These are phyloP conservation scores for Chalaropsis thielavioides DNA, from an alignment of 2,329 filamentous ascomycete genomes.

Conservation along the genomic window DNA sequence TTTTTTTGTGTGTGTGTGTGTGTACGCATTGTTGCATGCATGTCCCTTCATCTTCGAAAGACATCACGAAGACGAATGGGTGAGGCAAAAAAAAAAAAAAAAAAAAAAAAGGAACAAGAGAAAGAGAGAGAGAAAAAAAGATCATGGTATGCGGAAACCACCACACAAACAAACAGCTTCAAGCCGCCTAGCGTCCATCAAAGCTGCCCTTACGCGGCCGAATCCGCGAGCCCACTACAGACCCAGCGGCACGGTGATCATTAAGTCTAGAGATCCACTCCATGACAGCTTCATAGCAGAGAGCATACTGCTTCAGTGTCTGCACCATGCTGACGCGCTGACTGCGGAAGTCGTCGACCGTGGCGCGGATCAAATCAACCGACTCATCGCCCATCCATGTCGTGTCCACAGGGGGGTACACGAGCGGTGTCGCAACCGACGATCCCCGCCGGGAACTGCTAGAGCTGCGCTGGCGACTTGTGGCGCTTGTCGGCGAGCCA, in stretches of 20 bases:
- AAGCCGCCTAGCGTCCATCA: background rate
- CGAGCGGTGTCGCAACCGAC: background rate
- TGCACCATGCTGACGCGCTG: slow-evolving; percentile 96
- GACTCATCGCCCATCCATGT: slow-evolving; percentile 56
- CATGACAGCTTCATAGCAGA: slow-evolving; percentile 89
- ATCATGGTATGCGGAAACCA: background rate
- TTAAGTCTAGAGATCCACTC: slow-evolving; percentile 59
- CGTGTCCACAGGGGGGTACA: slow-evolving; percentile 29
- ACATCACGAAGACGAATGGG: background rate
- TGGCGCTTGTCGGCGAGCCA: background rate
- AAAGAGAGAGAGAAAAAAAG: background rate
- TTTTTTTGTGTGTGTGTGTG: background rate
- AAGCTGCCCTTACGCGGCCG: slow-evolving; percentile 9
- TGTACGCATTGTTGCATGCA: too few species aligned
- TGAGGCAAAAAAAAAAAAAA: background rate
- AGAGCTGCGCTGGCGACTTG: slow-evolving; percentile 9
- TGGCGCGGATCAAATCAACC: slow-evolving; percentile 67
- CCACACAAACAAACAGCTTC: background rate
- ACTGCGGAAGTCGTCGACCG: slow-evolving; percentile 77
- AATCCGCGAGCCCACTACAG: slow-evolving; percentile 11
- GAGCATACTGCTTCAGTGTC: slow-evolving; percentile 78
- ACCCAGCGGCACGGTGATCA: slow-evolving; percentile 20
- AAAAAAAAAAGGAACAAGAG: background rate
- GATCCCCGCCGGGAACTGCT: slow-evolving; percentile 17
- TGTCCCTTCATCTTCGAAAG: background rate